These are phyloP conservation scores for Ocimum tenuiflorum DNA, from an alignment of 257 asterid species.

Conservation along the genomic window DNA sequence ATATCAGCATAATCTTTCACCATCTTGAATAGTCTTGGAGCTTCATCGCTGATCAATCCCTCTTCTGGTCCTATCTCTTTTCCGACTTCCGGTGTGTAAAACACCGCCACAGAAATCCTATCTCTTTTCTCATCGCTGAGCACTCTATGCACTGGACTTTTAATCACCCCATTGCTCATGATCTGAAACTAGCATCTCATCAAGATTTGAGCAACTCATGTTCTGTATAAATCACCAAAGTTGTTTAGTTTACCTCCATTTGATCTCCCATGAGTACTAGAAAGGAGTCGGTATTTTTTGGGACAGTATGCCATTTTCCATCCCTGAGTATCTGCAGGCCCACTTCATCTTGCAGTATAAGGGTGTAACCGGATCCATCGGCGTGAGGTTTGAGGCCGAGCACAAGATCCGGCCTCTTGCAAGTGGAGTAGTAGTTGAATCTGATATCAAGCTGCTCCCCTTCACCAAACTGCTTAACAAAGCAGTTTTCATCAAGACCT, in stretches of 20 bases:
- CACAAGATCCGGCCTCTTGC: conserved; percentile 39
- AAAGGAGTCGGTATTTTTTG: conserved; percentile 31
- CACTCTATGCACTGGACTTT: conserved; percentile 48
- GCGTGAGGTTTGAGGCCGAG: conserved; percentile 50
- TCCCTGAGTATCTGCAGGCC: conserved; percentile 40
- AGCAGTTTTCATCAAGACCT: conserved; percentile 35
- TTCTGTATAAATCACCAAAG: background rate
- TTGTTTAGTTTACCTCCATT: conserved; percentile 33
- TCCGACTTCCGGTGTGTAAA: conserved; percentile 42
- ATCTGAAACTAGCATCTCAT: conserved; percentile 21
- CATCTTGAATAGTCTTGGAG: conserved; percentile 31
- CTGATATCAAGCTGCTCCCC: conserved; percentile 25
- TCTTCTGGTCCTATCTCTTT: conserved; percentile 51
- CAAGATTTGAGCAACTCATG: too few relatives aligned
- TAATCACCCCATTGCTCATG: conserved; percentile 50
- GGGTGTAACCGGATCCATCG: conserved; percentile 43
- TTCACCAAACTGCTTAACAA: conserved; percentile 41
- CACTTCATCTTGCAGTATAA: conserved; percentile 39
- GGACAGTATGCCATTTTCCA: conserved; percentile 38
- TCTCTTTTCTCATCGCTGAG: conserved; percentile 32
- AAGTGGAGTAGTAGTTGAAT: conserved; percentile 41
- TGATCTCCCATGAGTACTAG: conserved; percentile 49
- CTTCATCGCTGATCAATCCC: conserved; percentile 27
- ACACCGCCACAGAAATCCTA: conserved; percentile 33
- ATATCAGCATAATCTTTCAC: conserved; percentile 45